Conservation (phyloP, 1,284 basidiomycete genomes). For the Ceratobasidium sp. region DNA sequence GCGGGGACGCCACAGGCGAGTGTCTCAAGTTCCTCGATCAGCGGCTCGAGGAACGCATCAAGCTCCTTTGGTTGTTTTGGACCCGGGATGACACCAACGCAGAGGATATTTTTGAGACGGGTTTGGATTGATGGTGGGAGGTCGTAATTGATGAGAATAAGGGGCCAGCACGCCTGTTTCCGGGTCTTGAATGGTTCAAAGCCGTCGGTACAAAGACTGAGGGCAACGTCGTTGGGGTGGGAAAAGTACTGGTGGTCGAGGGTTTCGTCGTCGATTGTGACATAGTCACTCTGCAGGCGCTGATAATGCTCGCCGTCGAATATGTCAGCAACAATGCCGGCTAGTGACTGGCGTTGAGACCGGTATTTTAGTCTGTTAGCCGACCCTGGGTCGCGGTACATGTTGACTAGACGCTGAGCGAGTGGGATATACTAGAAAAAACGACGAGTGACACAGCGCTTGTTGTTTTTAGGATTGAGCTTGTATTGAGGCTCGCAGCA, state of each 20-base stretch:
- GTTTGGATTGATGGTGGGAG: slow-evolving; percentile 12
- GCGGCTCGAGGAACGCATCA: slow-evolving; percentile 7
- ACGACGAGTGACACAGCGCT: background rate
- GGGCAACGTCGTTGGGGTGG: slow-evolving; percentile 2
- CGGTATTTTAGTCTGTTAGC: slow-evolving; percentile 22
- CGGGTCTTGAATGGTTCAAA: slow-evolving; percentile 34
- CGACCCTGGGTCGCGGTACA: slow-evolving; percentile 37
- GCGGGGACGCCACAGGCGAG: slow-evolving; percentile 32
- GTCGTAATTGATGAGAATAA: slow-evolving; percentile 30
- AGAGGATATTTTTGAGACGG: slow-evolving; percentile 6
- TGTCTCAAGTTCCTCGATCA: slow-evolving; percentile 17
- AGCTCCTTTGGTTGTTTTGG: slow-evolving; percentile 17
- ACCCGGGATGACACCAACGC: slow-evolving; percentile 34
- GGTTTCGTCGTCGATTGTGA: slow-evolving; percentile 1
- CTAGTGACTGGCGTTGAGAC: background rate
- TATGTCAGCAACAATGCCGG: slow-evolving; percentile 24
- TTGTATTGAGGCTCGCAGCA: slow-evolving; percentile 37
- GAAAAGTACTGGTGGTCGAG: slow-evolving; percentile 35
- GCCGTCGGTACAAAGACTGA: slow-evolving; percentile 28
- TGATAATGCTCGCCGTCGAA: slow-evolving; percentile 35
- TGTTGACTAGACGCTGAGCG: slow-evolving; percentile 23
- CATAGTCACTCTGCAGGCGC: background rate
- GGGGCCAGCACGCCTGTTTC: slow-evolving; percentile 19
- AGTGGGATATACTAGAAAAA: slow-evolving; percentile 42
- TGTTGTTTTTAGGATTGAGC: background rate